Conservation (phyloP, 495 filamentous ascomycete genomes). For the Lasiosphaeria miniovina region DNA sequence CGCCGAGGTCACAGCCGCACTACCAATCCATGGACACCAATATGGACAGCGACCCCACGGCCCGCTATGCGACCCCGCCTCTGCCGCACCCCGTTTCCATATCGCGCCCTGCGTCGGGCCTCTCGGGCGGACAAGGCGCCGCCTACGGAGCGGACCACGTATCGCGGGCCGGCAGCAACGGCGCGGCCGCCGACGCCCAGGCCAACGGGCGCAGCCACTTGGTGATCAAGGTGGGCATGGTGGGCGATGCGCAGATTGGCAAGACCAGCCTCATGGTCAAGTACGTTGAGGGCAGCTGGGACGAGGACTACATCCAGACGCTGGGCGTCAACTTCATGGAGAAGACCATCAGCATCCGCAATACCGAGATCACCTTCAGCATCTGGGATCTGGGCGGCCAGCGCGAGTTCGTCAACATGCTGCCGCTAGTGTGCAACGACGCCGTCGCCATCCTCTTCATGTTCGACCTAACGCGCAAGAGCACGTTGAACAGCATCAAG, state of each 20-base stretch:
- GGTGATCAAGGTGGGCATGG: constrained; percentile 99
- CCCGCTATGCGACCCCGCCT: constrained; percentile 42
- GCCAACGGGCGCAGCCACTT: constrained; percentile 73
- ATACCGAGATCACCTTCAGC: constrained; percentile 99
- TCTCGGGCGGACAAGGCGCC: constrained; percentile 38
- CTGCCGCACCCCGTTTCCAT: constrained; percentile 31
- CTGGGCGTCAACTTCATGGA: constrained; percentile 99
- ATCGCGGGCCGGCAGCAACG: constrained; percentile 34
- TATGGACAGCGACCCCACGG: constrained; percentile 35
- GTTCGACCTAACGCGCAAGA: constrained; percentile 98
- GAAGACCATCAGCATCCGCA: constrained; percentile 98
- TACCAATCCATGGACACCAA: constrained; percentile 27
- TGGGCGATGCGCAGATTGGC: constrained; percentile 97
- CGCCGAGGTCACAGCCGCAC: constrained; percentile 16
- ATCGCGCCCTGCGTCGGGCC: constrained; percentile 50
- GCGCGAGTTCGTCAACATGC: constrained; percentile 98
- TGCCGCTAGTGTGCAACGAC: constrained; percentile 97
- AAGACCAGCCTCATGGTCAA: constrained; percentile 99
- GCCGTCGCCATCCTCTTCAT: constrained; percentile 98
- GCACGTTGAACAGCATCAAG: constrained; percentile 97
- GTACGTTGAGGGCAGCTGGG: constrained; percentile 98
- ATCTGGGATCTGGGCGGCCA: constrained; percentile 99
- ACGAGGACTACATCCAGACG: constrained; percentile 99
- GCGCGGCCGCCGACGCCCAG: constrained; percentile 38
- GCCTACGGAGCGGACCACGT: constrained; percentile 32